These are phyloP conservation scores for Botryosphaeria dothidea DNA, from an alignment of 2,329 filamentous ascomycete species.

Conservation along the genomic window DNA sequence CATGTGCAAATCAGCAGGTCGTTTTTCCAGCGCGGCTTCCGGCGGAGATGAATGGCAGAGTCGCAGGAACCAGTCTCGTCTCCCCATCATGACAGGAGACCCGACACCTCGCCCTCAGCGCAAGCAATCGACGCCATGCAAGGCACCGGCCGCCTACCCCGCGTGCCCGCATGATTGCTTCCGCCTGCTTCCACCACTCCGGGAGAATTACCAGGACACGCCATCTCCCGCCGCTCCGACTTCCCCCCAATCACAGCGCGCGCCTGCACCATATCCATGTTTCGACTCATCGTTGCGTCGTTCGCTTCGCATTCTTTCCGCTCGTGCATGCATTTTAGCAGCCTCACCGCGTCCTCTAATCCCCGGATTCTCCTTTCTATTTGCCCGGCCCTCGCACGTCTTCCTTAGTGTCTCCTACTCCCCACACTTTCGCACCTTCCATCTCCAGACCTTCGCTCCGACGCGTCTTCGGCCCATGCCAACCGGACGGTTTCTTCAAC, in stretches of 20 bases:
- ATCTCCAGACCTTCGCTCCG: slow-evolving; percentile 5
- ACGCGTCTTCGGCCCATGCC: not conserved
- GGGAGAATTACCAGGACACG: not conserved
- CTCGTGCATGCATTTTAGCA: not conserved
- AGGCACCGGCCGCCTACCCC: not conserved
- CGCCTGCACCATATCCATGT: not conserved
- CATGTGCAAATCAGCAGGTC: slow-evolving; percentile 9
- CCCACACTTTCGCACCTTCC: slow-evolving; percentile 11
- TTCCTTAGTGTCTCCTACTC: not conserved
- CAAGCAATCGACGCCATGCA: not conserved
- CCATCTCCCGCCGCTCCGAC: not conserved
- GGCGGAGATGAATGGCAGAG: slow-evolving; percentile 7
- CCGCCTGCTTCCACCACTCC: not conserved
- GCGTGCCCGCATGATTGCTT: not conserved
- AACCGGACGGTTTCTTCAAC: not conserved
- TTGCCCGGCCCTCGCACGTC: not conserved
- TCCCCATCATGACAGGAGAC: not conserved
- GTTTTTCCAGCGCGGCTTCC: not conserved
- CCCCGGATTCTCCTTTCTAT: not conserved
- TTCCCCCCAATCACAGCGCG: not conserved
- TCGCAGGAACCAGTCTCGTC: not conserved
- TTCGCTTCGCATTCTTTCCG: not conserved
- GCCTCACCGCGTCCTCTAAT: not conserved
- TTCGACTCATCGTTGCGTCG: not conserved
- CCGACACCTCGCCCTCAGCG: not conserved